These are phyloP conservation scores for Acrodontium crateriforme DNA, from an alignment of 2,329 filamentous ascomycete genomes.

Conservation along the genomic window DNA sequence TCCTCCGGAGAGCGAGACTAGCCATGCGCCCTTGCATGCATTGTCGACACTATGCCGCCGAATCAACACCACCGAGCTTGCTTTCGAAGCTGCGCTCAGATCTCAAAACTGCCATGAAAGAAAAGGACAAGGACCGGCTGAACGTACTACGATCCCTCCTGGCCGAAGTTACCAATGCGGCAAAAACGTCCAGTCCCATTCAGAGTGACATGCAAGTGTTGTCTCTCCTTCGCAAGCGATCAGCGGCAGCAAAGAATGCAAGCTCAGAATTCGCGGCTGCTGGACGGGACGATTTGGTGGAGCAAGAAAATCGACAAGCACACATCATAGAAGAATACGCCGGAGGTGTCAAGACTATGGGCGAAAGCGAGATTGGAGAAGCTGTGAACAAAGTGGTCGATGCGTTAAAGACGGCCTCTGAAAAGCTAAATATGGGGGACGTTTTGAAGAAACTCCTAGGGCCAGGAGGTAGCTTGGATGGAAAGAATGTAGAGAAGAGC, in stretches of 20 bases:
- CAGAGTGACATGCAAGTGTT: conserved; percentile 57
- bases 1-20: no score
- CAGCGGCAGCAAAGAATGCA: conserved; percentile 44
- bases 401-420: conserved; percentile 28
- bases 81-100: conserved; percentile 32
- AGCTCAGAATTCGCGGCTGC: conserved; percentile 49
- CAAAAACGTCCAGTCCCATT: conserved; percentile 59
- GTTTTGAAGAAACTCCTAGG: conserved; percentile 48
- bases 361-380: conserved; percentile 43
- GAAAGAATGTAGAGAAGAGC: conserved; percentile 49
- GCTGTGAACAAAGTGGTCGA: conserved; percentile 41
- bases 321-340: conserved; percentile 53
- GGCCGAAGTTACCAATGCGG: conserved; percentile 58
- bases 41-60: conserved; percentile 14
- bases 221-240: conserved; percentile 50
- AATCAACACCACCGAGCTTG: conserved; percentile 19
- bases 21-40: conserved; percentile 9
- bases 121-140: conserved; percentile 45
- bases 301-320: conserved; percentile 55
- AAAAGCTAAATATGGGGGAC: conserved; percentile 41
- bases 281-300: conserved; percentile 52
- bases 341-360: conserved; percentile 42
- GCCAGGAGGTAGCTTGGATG: conserved; percentile 41
- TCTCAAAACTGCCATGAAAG: conserved; percentile 34
- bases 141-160: conserved; percentile 55